A percentile compares a stretch with the other conserved stretches of the same genome.
These are phyloP conservation scores for Mycena venus DNA, from an alignment of 768 basidiomycete genomes.

Conservation along the genomic window DNA sequence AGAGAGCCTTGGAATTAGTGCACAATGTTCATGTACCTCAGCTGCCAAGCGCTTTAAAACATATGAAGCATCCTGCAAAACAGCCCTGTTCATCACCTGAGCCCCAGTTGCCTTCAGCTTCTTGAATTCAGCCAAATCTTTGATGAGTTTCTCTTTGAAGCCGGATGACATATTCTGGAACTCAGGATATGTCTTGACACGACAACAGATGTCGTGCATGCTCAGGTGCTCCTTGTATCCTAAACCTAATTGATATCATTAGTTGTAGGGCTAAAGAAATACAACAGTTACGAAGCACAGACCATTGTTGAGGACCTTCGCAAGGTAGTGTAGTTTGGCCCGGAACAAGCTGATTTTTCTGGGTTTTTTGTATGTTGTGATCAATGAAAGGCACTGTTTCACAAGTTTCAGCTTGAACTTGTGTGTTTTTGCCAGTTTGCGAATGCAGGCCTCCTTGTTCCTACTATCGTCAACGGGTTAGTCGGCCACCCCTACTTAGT, in stretches of 20 bases:
- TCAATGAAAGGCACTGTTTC: not conserved
- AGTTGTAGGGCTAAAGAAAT: not conserved
- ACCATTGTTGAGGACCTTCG: not conserved
- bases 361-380: not conserved
- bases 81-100: not conserved
- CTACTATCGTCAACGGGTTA: too few relatives aligned
- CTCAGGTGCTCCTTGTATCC: not conserved
- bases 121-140: not conserved
- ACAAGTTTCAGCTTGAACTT: not conserved
- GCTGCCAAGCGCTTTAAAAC: not conserved
- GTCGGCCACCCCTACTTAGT: too few relatives aligned
- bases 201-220: not conserved
- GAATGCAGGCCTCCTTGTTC: not conserved
- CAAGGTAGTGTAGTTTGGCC: not conserved
- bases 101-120: not conserved
- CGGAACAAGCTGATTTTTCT: not conserved
- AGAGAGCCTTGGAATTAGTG: not conserved
- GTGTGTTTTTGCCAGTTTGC: not conserved
- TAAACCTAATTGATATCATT: not conserved
- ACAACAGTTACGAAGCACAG: not conserved
- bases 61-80: not conserved
- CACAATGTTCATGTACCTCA: not conserved
- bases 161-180: not conserved
- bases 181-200: not conserved
- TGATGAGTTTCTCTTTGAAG: not conserved